Conservation (phyloP, 2,329 filamentous ascomycete species). For the Trichoderma atrobrunneum region DNA sequence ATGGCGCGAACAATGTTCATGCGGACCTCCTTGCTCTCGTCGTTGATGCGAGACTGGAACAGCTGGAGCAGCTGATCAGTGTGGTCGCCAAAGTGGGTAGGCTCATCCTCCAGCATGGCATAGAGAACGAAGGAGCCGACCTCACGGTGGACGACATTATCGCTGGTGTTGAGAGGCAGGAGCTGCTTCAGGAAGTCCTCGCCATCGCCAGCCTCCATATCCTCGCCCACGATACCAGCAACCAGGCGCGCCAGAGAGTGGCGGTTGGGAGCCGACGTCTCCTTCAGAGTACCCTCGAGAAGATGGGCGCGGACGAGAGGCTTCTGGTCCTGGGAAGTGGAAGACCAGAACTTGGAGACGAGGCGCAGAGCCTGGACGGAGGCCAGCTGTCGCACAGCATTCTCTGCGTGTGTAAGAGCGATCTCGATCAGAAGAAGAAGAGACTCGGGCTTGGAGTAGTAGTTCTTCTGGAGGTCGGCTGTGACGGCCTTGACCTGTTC, state of each 20-base stretch:
- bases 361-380: slow-evolving; percentile 85
- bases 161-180: slow-evolving; percentile 72
- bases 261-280: slow-evolving; percentile 71
- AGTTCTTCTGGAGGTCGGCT: slow-evolving; percentile 85
- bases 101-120: slow-evolving; percentile 84
- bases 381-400: slow-evolving; percentile 79
- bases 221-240: slow-evolving; percentile 78
- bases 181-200: slow-evolving; percentile 80
- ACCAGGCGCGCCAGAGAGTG: slow-evolving; percentile 88
- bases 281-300: slow-evolving; percentile 77
- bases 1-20: slow-evolving; percentile 92
- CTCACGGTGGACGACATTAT: slow-evolving; percentile 75
- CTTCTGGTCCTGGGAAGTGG: slow-evolving; percentile 72
- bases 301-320: slow-evolving; percentile 76
- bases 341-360: slow-evolving; percentile 81
- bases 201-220: slow-evolving; percentile 71
- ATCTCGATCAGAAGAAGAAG: slow-evolving; percentile 86
- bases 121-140: slow-evolving; percentile 92
- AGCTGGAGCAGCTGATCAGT: slow-evolving; percentile 75
- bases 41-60: slow-evolving; percentile 83
- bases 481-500: slow-evolving; percentile 87
- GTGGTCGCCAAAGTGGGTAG: slow-evolving; percentile 79
- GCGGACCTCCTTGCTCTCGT: slow-evolving; percentile 88
- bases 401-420: slow-evolving; percentile 71
- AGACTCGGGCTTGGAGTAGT: slow-evolving; percentile 81